These are phyloP conservation scores for Strigomonas culicis DNA, from an alignment of 208 protist genomes.

Conservation along the genomic window DNA sequence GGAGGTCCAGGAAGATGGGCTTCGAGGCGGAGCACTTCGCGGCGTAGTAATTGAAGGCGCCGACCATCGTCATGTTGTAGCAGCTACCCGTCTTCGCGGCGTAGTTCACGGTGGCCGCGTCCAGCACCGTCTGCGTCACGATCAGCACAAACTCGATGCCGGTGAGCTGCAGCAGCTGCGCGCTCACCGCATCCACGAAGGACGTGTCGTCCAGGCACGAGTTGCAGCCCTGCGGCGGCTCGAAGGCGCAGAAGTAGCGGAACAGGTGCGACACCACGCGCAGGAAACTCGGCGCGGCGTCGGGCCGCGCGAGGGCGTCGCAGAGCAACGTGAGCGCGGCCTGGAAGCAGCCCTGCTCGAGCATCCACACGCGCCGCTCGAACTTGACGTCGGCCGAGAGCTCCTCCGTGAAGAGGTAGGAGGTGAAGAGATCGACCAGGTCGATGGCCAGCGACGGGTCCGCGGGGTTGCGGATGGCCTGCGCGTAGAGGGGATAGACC, in stretches of 20 bases:
- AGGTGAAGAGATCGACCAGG: conserved; percentile 11
- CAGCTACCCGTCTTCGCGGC: conserved; percentile 13
- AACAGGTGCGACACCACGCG: conserved; percentile 63
- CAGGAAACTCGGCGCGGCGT: conserved; percentile 33
- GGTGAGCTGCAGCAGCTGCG: conserved; percentile 30
- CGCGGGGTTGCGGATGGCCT: conserved; percentile 28
- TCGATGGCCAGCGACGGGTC: conserved; percentile 30
- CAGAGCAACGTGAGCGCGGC: conserved; percentile 45
- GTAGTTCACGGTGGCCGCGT: conserved; percentile 56
- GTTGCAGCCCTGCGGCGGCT: conserved; percentile 44
- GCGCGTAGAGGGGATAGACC: conserved; percentile 46
- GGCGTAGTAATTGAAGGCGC: conserved; percentile 37
- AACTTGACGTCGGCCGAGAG: not conserved
- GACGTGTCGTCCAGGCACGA: conserved; percentile 49
- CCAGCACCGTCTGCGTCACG: conserved; percentile 58
- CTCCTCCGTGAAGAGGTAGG: conserved; percentile 16
- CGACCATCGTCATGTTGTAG: conserved; percentile 25
- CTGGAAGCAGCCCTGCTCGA: conserved; percentile 51
- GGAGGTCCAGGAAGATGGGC: conserved; percentile 69
- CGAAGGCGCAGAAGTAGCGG: conserved; percentile 62
- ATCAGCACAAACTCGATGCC: conserved; percentile 61
- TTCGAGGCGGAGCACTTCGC: conserved; percentile 62
- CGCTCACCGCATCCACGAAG: conserved; percentile 40
- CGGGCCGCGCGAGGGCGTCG: conserved; percentile 25
- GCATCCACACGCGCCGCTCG: conserved; percentile 63